Conservation (phyloP, 78 protist genomes). For the Emiliania huxleyi region DNA sequence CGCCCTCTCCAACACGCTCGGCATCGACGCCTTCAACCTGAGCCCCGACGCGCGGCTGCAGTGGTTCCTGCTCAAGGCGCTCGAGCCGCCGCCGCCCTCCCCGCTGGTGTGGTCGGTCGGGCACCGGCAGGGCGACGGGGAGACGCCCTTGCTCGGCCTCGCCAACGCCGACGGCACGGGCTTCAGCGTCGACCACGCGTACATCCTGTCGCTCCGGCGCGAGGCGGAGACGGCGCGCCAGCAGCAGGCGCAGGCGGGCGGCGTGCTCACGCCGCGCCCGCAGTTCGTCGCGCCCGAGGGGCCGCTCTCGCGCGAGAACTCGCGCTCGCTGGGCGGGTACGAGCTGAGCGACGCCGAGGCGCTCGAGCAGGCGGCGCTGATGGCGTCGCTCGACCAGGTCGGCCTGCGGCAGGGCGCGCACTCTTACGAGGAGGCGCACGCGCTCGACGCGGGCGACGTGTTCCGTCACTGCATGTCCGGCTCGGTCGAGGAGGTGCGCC, state of each 20-base stretch:
- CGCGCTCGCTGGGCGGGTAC: too few species aligned
- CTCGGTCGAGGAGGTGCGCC: background rate
- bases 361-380: too few species aligned
- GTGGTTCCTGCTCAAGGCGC: background rate
- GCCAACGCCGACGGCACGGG: background rate
- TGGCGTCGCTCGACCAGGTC: too few species aligned
- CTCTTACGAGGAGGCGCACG: too few species aligned
- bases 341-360: too few species aligned
- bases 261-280: background rate
- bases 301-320: background rate
- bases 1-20: background rate
- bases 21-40: background rate
- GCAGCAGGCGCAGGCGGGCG: background rate
- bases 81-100: background rate
- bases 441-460: background rate
- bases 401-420: too few species aligned
- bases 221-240: background rate
- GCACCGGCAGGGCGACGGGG: background rate
- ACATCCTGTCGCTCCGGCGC: background rate
- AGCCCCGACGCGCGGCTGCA: background rate
- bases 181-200: background rate
- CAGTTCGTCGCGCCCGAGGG: background rate
- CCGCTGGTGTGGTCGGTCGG: background rate
- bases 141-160: background rate
- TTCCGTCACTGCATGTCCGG: slow-evolving; percentile 1